phyloP scores from a whole-genome alignment of 106 monocot species.

The Gastrodia elata region DNA sequence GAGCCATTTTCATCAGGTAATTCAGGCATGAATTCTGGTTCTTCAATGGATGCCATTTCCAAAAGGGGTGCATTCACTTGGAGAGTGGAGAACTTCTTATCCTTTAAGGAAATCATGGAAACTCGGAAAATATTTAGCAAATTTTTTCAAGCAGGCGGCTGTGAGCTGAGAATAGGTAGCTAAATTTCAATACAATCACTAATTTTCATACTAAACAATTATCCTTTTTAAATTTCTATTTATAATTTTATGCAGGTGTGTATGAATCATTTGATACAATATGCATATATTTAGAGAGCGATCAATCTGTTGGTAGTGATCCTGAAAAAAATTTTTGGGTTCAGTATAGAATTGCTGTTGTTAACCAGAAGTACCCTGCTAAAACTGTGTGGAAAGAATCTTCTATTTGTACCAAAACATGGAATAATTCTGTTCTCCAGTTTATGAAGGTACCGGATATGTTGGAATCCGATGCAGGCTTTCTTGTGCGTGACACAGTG shows the following conservation, averaged over 20 bases:
- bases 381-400: conserved; percentile 97
- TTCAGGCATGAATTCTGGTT: conserved; percentile 13
- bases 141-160: conserved; percentile 87
- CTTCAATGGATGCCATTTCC: conserved; percentile 35
- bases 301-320: conserved; percentile 78
- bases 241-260: conserved; percentile 50
- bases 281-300: conserved; percentile 99
- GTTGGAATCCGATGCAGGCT: conserved; percentile 82
- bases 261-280: conserved; percentile 99
- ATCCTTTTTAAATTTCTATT: neutral
- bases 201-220: conserved; percentile 1
- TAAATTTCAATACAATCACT: neutral
- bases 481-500: conserved; percentile 81
- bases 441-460: conserved; percentile 99
- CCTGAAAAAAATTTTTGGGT: conserved; percentile 97
- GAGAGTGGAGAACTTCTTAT: conserved; percentile 92
- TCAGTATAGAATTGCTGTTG: conserved; percentile 76
- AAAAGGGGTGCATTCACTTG: conserved; percentile 73
- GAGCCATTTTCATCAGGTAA: conserved; percentile 24
- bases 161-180: conserved; percentile 92
- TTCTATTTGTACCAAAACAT: conserved; percentile 93
- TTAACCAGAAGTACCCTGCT: conserved; percentile 78
- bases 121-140: conserved; percentile 95
- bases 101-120: conserved; percentile 99
- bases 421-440: conserved; percentile 97